A percentile compares a stretch with the other conserved stretches of the same genome.
Conservation (phyloP, 768 basidiomycete genomes). For the Hemileccinum rubropunctum region DNA sequence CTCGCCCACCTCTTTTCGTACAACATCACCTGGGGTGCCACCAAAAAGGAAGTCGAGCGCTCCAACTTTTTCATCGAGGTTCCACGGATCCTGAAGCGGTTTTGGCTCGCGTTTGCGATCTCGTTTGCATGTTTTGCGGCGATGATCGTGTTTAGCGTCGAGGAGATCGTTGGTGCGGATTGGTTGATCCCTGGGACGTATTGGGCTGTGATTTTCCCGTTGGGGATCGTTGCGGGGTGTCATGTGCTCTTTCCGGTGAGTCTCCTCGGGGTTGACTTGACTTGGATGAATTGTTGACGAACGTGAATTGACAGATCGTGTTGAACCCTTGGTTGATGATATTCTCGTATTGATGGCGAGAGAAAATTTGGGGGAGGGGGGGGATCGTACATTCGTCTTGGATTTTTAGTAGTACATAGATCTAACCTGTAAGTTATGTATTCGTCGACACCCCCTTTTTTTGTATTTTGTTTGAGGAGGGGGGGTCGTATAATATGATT, state of each 20-base stretch:
- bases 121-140: conserved; percentile 48
- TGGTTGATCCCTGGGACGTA: conserved; percentile 61
- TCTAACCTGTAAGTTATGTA: too few species aligned
- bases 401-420: too few species aligned
- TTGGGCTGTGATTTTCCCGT: conserved; percentile 79
- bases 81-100: conserved; percentile 78
- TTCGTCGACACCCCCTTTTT: too few species aligned
- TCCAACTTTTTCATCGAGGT: conserved; percentile 92
- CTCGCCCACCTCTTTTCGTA: conserved; percentile 58
- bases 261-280: too few species aligned
- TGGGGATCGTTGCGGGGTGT: conserved; percentile 62
- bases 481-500: too few species aligned
- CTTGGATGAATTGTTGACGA: too few species aligned
- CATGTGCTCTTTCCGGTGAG: conserved; percentile 80
- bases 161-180: conserved; percentile 49
- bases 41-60: conserved; percentile 80
- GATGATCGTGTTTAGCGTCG: conserved; percentile 56
- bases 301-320: conserved; percentile 69
- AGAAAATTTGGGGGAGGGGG: too few species aligned
- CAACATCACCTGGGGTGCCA: conserved; percentile 59
- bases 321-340: conserved; percentile 90
- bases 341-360: conserved; percentile 63
- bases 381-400: too few species aligned
- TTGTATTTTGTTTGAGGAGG: too few species aligned
- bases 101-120: conserved; percentile 61